Evolutionary conservation across 495 filamentous ascomycete species (phyloP), one percentile per base, ranked within the genome.

Genomic region (Xylaria acuta): DNA sequence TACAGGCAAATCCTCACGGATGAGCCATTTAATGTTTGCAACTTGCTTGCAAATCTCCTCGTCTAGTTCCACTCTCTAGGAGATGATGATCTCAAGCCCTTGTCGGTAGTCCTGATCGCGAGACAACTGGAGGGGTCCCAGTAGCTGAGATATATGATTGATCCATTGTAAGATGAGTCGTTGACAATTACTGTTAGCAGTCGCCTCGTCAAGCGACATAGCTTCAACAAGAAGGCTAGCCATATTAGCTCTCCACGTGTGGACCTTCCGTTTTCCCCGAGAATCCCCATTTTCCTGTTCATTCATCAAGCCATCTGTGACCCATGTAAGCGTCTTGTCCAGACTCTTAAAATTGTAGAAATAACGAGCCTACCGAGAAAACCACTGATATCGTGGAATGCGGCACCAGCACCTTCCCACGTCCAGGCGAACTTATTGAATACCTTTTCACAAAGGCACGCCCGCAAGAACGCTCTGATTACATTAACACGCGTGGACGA

Each of bases 211-310:
- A 58, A 58, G 9, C 14, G 54, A 58, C 54, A 58, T 58, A 34
- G 54, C 54, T 30, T 58, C 54, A 32, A 34, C 54, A 2, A 58
- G 54, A 16, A 58, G 27, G 27, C 27, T 58, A 30, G 54, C 16
- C 27, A 25, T 58, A 34, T 58, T 58, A 58, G 54, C 54, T 32
- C 54, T 58, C 54, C 54, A 58, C 27, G 54, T 58, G 54, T 58
- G 54, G 27, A 58, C 34, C 30, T 58, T 58, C 4, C 54, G 54
- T 30, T 30, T 27, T 34, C 27, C 27, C 30, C 34, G 54, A 30
- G 11, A 27, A 58, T 34, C 27, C 5, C 7, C 22, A 30, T 32
- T 16, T 32, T 27, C n/a, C 20, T 58, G 12, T 30, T 34, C 54
- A 58, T 58, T 30, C 14, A 30, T 18, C 7, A 34, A 32, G 54